Percentiles rank a stretch among this genome's conserved stretches.
Evolutionary conservation across 768 basidiomycete species (phyloP).

Genomic region (Pulveroboletus sp.): DNA sequence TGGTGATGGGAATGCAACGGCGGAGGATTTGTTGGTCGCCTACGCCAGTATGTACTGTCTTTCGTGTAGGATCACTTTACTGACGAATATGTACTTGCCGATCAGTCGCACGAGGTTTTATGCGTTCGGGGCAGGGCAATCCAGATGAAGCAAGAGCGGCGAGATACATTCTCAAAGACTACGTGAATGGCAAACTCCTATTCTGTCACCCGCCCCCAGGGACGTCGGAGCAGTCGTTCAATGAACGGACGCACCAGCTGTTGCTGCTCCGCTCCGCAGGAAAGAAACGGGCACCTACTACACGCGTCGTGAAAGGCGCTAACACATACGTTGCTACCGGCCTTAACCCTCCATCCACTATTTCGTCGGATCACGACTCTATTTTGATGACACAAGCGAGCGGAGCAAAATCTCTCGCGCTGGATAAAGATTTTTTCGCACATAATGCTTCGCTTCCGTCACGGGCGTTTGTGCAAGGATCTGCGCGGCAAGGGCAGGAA

Average conservation of each 20-base stretch:
- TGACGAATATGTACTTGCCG: conserved; percentile 13
- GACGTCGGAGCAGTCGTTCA: conserved; percentile 63
- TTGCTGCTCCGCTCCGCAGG: conserved; percentile 54
- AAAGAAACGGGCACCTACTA: conserved; percentile 87
- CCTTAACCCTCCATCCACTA: neutral
- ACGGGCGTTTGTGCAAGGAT: conserved; percentile 62
- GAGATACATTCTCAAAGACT: conserved; percentile 92
- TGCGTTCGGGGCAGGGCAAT: conserved; percentile 91
- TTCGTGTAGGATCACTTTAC: neutral
- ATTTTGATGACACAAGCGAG: conserved; percentile 28
- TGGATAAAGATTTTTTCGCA: conserved; percentile 85
- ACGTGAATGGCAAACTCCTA: conserved; percentile 89
- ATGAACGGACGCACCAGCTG: conserved; percentile 59
- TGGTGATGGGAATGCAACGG: conserved; percentile 67
- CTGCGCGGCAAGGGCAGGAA: conserved; percentile 48
- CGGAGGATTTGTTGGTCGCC: conserved; percentile 77
- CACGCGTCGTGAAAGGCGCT: conserved; percentile 78
- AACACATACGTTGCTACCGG: conserved; percentile 65
- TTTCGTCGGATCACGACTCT: conserved; percentile 17
- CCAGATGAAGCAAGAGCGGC: conserved; percentile 95
- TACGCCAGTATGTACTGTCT: conserved; percentile 77
- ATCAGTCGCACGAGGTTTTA: conserved; percentile 88
- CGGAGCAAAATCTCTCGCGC: conserved; percentile 51
- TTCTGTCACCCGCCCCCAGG: conserved; percentile 89
- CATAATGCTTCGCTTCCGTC: conserved; percentile 46